Conservation (phyloP, 1,284 basidiomycete species). For the Sphaerobolus stellatus region DNA sequence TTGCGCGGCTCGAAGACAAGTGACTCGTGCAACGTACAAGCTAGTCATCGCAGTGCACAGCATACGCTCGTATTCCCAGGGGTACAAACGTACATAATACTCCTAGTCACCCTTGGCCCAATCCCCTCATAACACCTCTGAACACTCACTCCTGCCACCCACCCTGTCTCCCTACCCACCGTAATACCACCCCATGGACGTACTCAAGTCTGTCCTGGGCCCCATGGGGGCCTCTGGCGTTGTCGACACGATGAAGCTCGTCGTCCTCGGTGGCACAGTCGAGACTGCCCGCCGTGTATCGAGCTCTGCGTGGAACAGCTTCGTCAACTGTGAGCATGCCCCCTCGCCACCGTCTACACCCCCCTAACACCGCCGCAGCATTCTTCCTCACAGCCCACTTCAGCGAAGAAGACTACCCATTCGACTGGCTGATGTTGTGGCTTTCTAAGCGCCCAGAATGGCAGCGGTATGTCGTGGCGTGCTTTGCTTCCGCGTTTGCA, state of each 20-base stretch:
- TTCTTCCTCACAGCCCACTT: slow-evolving; percentile 86
- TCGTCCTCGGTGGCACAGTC: slow-evolving; percentile 80
- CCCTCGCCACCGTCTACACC: not conserved
- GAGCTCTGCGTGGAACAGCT: slow-evolving; percentile 72
- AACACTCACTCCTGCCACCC: not conserved
- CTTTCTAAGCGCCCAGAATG: slow-evolving; percentile 76
- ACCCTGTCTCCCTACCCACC: not conserved
- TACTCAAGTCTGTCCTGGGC: slow-evolving; percentile 75
- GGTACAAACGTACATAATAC: no score
- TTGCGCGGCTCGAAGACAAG: no score
- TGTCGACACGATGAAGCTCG: slow-evolving; percentile 82
- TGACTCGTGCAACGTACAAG: no score
- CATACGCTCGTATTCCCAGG: no score
- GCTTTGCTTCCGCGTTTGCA: not conserved
- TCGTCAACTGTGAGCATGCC: slow-evolving; percentile 60
- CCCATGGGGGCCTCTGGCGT: slow-evolving; percentile 74
- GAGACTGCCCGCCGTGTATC: slow-evolving; percentile 79
- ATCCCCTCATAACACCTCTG: no score
- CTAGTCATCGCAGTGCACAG: no score
- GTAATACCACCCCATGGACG: slow-evolving; percentile 56
- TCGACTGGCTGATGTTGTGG: slow-evolving; percentile 79
- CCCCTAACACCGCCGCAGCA: slow-evolving; percentile 40
- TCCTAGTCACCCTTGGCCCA: no score
- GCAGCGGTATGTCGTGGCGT: slow-evolving; percentile 47
- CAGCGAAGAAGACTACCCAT: slow-evolving; percentile 80